Evolutionary conservation across 2,329 filamentous ascomycete species (phyloP).

Genomic region (Rhexocercosporidium sp.): DNA sequence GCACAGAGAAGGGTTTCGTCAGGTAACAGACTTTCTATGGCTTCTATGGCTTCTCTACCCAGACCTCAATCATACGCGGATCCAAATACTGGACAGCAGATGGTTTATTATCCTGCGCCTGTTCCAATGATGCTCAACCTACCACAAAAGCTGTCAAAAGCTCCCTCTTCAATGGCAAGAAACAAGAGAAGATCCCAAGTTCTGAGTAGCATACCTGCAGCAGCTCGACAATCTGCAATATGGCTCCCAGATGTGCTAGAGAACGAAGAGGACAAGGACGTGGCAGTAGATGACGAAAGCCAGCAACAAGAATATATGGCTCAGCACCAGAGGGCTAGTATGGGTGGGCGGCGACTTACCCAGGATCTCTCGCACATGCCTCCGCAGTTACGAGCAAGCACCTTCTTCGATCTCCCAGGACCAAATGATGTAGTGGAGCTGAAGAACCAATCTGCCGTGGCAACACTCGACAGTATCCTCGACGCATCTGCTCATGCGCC

Average conservation of each 20-base stretch:
- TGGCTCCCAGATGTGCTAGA: conserved; percentile 44
- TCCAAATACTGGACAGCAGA: conserved; percentile 72
- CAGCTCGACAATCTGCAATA: conserved; percentile 45
- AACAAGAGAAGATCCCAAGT: conserved; percentile 77
- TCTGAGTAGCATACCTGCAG: conserved; percentile 64
- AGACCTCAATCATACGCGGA: conserved; percentile 64
- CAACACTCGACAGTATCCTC: conserved; percentile 88
- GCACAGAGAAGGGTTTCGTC: conserved; percentile 18
- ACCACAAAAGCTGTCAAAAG: conserved; percentile 83
- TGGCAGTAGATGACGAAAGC: conserved; percentile 32
- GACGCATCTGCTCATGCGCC: conserved; percentile 88
- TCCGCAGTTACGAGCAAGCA: conserved; percentile 85
- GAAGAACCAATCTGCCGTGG: conserved; percentile 82
- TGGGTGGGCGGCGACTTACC: conserved; percentile 40
- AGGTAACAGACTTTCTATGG: conserved; percentile 35
- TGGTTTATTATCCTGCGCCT: conserved; percentile 95
- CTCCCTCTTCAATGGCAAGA: conserved; percentile 65
- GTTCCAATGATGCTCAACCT: conserved; percentile 94
- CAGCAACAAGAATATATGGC: conserved; percentile 40
- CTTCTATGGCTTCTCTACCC: conserved; percentile 40
- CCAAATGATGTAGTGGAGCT: conserved; percentile 58
- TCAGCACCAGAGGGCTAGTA: conserved; percentile 42
- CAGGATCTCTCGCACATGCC: conserved; percentile 64
- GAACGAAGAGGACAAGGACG: conserved; percentile 30
- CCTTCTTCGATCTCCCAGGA: conserved; percentile 81